phyloP scores from a whole-genome alignment of 768 basidiomycete genomes.

The Tricholoma bakamatsutake region DNA sequence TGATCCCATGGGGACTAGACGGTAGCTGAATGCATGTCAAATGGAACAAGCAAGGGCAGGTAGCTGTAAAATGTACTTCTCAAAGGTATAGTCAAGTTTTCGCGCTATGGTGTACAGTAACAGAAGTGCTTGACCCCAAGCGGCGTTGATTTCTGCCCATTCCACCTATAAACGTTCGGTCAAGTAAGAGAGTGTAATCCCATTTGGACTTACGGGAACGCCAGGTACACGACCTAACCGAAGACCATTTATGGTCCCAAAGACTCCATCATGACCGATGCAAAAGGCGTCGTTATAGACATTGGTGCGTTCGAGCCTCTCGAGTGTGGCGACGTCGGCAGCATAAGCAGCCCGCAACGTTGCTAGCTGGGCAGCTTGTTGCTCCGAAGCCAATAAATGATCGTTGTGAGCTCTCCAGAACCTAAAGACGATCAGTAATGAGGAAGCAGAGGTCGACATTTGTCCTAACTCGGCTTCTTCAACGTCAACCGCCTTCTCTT shows the following conservation, averaged over 20 bases:
- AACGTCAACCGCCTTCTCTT: slow-evolving; percentile 71
- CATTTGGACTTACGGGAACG: slow-evolving; percentile 68
- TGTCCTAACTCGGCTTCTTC: slow-evolving; percentile 77
- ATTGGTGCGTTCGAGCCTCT: slow-evolving; percentile 86
- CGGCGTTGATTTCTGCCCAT: slow-evolving; percentile 98
- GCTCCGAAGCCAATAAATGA: slow-evolving; percentile 57
- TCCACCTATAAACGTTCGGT: slow-evolving; percentile 58
- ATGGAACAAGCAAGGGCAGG: neutral
- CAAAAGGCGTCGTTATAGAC: slow-evolving; percentile 96
- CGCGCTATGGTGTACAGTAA: slow-evolving; percentile 86
- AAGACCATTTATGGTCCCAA: slow-evolving; percentile 94
- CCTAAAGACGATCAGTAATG: slow-evolving; percentile 31
- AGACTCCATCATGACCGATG: slow-evolving; percentile 90
- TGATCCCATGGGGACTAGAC: slow-evolving; percentile 89
- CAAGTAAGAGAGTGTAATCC: neutral
- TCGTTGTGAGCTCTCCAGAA: slow-evolving; percentile 82
- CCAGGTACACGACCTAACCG: slow-evolving; percentile 61
- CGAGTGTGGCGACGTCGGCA: slow-evolving; percentile 68
- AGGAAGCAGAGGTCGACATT: neutral
- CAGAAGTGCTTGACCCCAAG: slow-evolving; percentile 95
- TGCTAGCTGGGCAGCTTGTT: slow-evolving; percentile 63
- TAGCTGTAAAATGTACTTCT: slow-evolving; percentile 48
- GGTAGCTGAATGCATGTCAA: slow-evolving; percentile 53
- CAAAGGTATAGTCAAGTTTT: slow-evolving; percentile 87
- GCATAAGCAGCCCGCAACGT: slow-evolving; percentile 75